A percentile compares a stretch with the other conserved stretches of the same genome.
Evolutionary conservation across 495 filamentous ascomycete species (phyloP).

Genomic region (Aspergillus olivimuriae): DNA sequence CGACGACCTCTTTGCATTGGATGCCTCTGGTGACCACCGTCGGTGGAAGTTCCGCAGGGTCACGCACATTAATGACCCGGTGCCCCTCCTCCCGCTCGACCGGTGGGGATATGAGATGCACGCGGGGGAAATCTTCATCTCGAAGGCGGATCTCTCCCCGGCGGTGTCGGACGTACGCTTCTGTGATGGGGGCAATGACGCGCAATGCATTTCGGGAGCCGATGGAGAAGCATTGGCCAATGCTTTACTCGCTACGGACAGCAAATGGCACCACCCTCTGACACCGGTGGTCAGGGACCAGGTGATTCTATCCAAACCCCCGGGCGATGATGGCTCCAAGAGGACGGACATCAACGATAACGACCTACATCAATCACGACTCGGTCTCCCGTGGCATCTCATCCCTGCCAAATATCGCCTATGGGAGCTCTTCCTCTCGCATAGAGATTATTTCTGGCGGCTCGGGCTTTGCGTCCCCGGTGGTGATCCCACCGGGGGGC

Average conservation of each 20-base stretch:
- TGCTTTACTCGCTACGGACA: too few relatives aligned
- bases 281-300: too few relatives aligned
- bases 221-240: conserved; percentile 19
- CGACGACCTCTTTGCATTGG: conserved; percentile 56
- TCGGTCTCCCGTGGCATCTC: conserved; percentile 26
- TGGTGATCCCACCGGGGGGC: conserved; percentile 52
- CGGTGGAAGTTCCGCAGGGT: conserved; percentile 60
- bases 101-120: conserved; percentile 88
- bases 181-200: conserved; percentile 68
- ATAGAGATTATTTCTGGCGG: conserved; percentile 95
- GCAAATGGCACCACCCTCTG: not conserved
- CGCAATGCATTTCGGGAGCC: conserved; percentile 58
- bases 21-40: conserved; percentile 14
- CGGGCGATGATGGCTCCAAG: conserved; percentile 5
- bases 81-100: conserved; percentile 75
- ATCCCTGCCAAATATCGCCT: conserved; percentile 63
- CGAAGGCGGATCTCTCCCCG: conserved; percentile 61
- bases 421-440: conserved; percentile 90
- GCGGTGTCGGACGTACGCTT: conserved; percentile 55
- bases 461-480: conserved; percentile 85
- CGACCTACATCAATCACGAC: conserved; percentile 13
- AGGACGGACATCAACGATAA: conserved; percentile 13
- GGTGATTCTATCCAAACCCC: too few relatives aligned
- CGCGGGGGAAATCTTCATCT: conserved; percentile 80
- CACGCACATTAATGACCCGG: conserved; percentile 81